Base-by-base conservation (phyloP, 768 basidiomycete species). In the Tricholoma hemisulphureum region DNA sequence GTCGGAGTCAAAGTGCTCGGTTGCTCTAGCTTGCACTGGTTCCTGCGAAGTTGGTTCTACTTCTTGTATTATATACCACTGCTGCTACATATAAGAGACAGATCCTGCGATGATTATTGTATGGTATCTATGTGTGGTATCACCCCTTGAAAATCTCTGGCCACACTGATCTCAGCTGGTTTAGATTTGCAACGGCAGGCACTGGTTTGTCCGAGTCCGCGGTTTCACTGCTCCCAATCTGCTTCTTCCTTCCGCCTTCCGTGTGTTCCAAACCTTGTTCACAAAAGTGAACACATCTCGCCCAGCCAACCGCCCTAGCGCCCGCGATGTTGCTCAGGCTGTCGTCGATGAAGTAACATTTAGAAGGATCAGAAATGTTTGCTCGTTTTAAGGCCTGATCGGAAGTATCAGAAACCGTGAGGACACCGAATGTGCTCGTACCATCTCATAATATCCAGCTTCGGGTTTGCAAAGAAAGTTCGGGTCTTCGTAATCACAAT, bases 391-490 rank as follows among this genome's bases (percentile, higher is more conserved):
- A 77, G 4, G 92, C 91, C 88, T 59, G 52, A 28, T n/a, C n/a
- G n/a, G 9, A 29, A 49, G 21, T 31, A 34, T 56, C 61, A 57
- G 51, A 34, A 10, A 18, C 29, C 9, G 53, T 20, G 34, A 55
- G 57, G 34, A 51, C 32, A 23, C 26, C 14, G 34, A 20, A 16
- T 51, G 43, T 58, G 48, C 7, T 4, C 64, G 28, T 60, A 89
- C 91, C 71, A 83, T 74, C 41, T 74, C 67, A 65, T 89, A 95
- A 67, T 77, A 95, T 53, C 83, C 80, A 1, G 83, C 71, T 62
- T 94, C 90, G 4, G 93, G 93, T 65, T 95, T 95, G 75, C 91
- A 93, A 4, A 78, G 76, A 68, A 95, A 91, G 60, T 87, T 67
- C 16, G 81, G 76, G 35, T 82, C 63, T 21, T 75, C 69, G 63